phyloP scores from a whole-genome alignment of 139 green algal genomes.

The Diplosphaera chodatii region DNA sequence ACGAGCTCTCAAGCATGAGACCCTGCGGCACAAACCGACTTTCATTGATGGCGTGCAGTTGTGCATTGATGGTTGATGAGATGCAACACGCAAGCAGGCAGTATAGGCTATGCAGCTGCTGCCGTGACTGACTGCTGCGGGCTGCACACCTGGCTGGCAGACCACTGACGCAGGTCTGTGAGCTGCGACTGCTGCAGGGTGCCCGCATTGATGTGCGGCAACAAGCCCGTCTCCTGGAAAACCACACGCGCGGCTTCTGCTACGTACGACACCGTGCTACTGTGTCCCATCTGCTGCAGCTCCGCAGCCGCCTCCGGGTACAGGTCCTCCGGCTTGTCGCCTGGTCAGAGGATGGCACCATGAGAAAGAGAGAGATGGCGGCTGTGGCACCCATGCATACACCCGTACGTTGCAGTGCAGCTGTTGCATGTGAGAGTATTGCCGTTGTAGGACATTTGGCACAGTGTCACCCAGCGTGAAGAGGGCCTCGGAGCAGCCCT shows the following conservation, averaged over 20 bases:
- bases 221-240: slow-evolving; percentile 54
- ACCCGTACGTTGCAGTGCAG: no score
- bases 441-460: no score
- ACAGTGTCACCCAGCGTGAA: slow-evolving; percentile 86
- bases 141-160: slow-evolving; percentile 32
- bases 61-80: background rate
- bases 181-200: slow-evolving; percentile 43
- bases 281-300: slow-evolving; percentile 56
- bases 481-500: slow-evolving; percentile 79
- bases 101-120: no score
- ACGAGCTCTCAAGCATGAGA: slow-evolving; percentile 79
- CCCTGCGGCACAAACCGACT: slow-evolving; percentile 34
- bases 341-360: slow-evolving; percentile 24
- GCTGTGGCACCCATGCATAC: background rate
- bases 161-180: slow-evolving; percentile 33
- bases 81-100: no score
- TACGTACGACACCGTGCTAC: slow-evolving; percentile 73
- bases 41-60: no score
- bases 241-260: slow-evolving; percentile 40
- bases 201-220: slow-evolving; percentile 87
- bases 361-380: no score
- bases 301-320: slow-evolving; percentile 63
- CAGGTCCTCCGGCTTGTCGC: slow-evolving; percentile 77
- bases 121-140: no score
- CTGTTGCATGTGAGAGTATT: no score